These are phyloP conservation scores for Camelina laxa DNA, from an alignment of 345 rosid genomes.

Conservation along the genomic window DNA sequence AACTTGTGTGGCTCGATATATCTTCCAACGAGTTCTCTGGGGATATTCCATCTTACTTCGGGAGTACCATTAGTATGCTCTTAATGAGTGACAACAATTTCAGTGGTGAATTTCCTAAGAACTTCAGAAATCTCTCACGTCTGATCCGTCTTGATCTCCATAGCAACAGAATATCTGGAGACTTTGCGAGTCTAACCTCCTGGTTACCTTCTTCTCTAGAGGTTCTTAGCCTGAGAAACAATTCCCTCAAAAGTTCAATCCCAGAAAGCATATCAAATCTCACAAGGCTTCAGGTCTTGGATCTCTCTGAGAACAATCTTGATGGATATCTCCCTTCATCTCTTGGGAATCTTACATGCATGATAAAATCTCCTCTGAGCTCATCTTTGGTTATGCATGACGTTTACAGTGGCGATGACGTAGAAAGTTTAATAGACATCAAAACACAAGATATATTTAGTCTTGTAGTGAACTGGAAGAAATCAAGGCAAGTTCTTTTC, in stretches of 20 bases:
- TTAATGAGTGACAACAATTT: conserved; percentile 40
- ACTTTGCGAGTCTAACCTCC: conserved; percentile 36
- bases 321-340: conserved; percentile 42
- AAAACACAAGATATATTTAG: too few species aligned
- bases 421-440: too few species aligned
- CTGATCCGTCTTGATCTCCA: conserved; percentile 51
- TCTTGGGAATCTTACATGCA: conserved; percentile 47
- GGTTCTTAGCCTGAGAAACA: conserved; percentile 48
- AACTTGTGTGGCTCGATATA: conserved; percentile 26
- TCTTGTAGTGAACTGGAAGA: conserved; percentile 40
- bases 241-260: conserved; percentile 43
- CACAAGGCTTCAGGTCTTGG: conserved; percentile 44
- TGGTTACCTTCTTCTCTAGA: conserved; percentile 39
- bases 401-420: too few species aligned
- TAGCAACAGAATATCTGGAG: conserved; percentile 46
- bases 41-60: conserved; percentile 37
- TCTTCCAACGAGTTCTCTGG: conserved; percentile 46
- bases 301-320: conserved; percentile 47
- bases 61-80: not conserved
- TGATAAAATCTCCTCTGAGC: conserved; percentile 28
- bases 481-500: conserved; percentile 40
- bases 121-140: conserved; percentile 13
- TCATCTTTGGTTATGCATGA: not conserved
- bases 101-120: conserved; percentile 37
- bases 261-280: conserved; percentile 44